These are phyloP conservation scores for Stachybotrys chlorohalonatus DNA, from an alignment of 2,329 filamentous ascomycete genomes.

Conservation along the genomic window DNA sequence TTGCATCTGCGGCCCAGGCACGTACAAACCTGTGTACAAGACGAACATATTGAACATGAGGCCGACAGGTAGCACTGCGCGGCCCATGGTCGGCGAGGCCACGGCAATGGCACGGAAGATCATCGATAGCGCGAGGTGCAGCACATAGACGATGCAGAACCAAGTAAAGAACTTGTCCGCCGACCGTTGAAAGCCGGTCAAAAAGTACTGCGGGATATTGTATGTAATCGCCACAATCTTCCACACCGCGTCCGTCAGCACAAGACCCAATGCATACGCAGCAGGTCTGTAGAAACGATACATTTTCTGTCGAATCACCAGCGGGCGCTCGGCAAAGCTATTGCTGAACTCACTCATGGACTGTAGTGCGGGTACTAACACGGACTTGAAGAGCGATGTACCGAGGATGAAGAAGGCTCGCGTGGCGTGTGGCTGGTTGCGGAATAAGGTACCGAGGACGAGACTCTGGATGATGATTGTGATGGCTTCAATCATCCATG, in stretches of 20 bases:
- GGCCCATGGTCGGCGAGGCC: neutral
- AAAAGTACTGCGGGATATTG: neutral
- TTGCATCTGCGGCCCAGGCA: neutral
- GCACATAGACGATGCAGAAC: neutral
- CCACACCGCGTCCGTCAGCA: neutral
- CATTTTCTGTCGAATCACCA: neutral
- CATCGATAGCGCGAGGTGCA: neutral
- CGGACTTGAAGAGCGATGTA: neutral
- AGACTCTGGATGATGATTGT: conserved; percentile 1
- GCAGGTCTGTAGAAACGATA: neutral
- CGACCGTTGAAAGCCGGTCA: neutral
- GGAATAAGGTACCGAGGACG: conserved; percentile 1
- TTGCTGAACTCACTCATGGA: neutral
- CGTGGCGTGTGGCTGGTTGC: neutral
- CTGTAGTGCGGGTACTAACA: neutral
- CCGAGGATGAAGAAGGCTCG: conserved; percentile 1
- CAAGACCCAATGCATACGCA: neutral
- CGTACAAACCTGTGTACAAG: neutral
- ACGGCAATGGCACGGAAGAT: neutral
- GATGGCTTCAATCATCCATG: conserved; percentile 1
- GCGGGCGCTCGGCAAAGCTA: neutral
- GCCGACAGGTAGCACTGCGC: neutral
- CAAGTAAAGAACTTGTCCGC: neutral
- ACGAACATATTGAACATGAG: neutral
- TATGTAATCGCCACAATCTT: neutral